Evolutionary conservation across 108 stramenopile genomes (phyloP).

Genomic region (Cyclotella cryptica): DNA sequence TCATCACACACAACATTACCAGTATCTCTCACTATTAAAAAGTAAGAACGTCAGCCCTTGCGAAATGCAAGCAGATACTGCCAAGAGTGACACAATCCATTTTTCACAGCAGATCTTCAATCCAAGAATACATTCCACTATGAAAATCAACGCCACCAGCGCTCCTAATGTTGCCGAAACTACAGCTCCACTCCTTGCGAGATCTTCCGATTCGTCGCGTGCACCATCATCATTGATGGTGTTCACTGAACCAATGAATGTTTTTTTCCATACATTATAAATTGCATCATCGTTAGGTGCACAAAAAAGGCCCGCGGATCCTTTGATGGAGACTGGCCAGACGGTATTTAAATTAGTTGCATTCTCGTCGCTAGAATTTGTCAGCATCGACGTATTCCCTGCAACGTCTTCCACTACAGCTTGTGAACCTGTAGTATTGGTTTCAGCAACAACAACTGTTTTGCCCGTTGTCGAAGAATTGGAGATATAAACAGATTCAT

Average conservation of each 20-base stretch:
- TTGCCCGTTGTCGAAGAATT: too few species aligned
- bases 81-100: slow-evolving; percentile 26
- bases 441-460: too few species aligned
- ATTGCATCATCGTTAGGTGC: slow-evolving; percentile 10
- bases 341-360: not conserved
- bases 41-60: slow-evolving; percentile 43
- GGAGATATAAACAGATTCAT: too few species aligned
- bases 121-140: slow-evolving; percentile 31
- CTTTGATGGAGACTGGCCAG: not conserved
- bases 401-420: not conserved
- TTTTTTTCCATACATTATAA: slow-evolving; percentile 25
- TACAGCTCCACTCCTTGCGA: slow-evolving; percentile 35
- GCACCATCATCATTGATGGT: slow-evolving; percentile 28
- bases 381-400: not conserved
- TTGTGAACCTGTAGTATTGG: too few species aligned
- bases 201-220: slow-evolving; percentile 34
- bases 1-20: slow-evolving; percentile 14
- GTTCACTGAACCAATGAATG: slow-evolving; percentile 10
- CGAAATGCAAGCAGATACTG: slow-evolving; percentile 25
- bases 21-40: slow-evolving; percentile 48
- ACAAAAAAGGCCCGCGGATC: slow-evolving; percentile 41
- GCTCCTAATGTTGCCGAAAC: slow-evolving; percentile 22
- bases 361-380: not conserved
- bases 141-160: slow-evolving; percentile 13
- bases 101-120: slow-evolving; percentile 33